Percentiles rank a stretch among this genome's conserved stretches.
These are phyloP conservation scores for Rhamnella rubrinervis DNA, from an alignment of 331 rosid species.

Conservation along the genomic window DNA sequence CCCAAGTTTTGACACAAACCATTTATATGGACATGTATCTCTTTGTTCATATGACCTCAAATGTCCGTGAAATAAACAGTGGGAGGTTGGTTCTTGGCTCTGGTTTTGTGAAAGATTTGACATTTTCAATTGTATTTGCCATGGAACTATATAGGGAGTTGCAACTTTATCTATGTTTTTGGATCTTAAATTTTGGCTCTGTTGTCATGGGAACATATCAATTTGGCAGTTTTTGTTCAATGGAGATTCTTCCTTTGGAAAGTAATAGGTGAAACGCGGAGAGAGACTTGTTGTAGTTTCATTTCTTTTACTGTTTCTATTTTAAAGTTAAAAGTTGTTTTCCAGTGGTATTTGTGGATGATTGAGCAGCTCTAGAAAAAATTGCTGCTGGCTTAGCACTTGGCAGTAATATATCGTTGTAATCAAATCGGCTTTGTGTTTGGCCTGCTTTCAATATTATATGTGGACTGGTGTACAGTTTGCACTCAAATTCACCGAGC, in stretches of 20 bases:
- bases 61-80: constrained; percentile 51
- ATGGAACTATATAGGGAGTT: constrained; percentile 43
- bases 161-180: constrained; percentile 23
- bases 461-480: too few relatives aligned
- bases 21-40: constrained; percentile 52
- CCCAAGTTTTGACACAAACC: constrained; percentile 24
- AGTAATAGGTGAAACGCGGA: constrained; percentile 26
- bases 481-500: too few relatives aligned
- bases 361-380: not conserved
- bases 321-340: too few relatives aligned
- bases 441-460: too few relatives aligned
- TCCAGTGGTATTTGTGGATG: not conserved
- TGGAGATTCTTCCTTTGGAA: constrained; percentile 32
- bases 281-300: constrained; percentile 15
- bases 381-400: not conserved
- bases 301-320: too few relatives aligned
- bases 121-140: constrained; percentile 39
- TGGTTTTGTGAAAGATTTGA: constrained; percentile 34
- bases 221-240: constrained; percentile 35
- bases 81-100: constrained; percentile 33
- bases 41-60: constrained; percentile 51
- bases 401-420: too few relatives aligned
- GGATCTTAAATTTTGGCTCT: constrained; percentile 37
- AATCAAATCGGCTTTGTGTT: too few relatives aligned
- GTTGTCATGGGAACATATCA: constrained; percentile 38